Conservation (phyloP, 2,329 filamentous ascomycete species). For the Neonectria sp. region DNA sequence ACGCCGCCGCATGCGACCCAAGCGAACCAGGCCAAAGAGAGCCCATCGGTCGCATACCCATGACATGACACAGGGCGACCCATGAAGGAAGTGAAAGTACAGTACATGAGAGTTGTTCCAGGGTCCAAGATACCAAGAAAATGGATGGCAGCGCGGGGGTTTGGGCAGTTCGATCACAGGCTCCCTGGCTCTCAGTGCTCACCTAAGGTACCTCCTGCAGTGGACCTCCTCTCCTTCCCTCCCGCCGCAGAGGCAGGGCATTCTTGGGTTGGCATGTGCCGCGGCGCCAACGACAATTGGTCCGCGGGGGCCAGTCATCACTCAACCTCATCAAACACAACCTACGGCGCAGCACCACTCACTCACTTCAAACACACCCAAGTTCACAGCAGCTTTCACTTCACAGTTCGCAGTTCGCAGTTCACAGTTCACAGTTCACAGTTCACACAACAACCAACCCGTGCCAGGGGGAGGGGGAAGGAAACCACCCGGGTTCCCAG, state of each 20-base stretch:
- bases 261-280: conserved; percentile 19
- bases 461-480: too few relatives aligned
- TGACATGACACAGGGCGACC: conserved; percentile 18
- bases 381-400: too few relatives aligned
- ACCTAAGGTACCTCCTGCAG: too few relatives aligned
- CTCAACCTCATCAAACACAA: neutral
- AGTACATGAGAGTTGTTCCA: neutral
- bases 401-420: too few relatives aligned
- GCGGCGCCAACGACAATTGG: conserved; percentile 22
- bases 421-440: too few relatives aligned
- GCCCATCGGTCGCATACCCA: conserved; percentile 21
- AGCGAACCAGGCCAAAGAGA: conserved; percentile 14
- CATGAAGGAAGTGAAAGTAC: conserved; percentile 7
- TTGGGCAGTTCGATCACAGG: neutral
- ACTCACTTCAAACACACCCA: neutral
- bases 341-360: neutral
- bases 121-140: neutral
- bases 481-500: neutral
- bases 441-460: too few relatives aligned
- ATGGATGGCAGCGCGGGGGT: conserved; percentile 1
- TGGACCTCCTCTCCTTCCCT: too few relatives aligned
- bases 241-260: conserved; percentile 12
- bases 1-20: conserved; percentile 21
- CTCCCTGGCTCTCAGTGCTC: neutral
- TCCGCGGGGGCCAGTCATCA: conserved; percentile 6